A percentile compares a stretch with the other conserved stretches of the same genome.
Conservation (phyloP, 2,329 filamentous ascomycete genomes). For the Cercospora sp. region DNA sequence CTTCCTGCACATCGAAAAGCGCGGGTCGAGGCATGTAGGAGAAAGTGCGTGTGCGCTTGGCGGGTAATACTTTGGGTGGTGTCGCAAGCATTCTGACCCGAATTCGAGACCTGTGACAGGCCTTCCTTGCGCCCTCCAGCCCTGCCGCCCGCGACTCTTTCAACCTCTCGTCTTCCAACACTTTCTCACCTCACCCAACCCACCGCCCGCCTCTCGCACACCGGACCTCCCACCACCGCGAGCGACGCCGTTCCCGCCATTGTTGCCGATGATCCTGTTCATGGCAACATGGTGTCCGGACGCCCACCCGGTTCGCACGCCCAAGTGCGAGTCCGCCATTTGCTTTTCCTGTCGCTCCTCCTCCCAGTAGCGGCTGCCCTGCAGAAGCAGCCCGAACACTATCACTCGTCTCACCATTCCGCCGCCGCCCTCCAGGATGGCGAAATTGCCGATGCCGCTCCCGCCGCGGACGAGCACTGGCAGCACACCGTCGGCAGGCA, state of each 20-base stretch:
- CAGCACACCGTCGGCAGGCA: slow-evolving; percentile 28
- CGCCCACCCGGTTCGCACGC: slow-evolving; percentile 32
- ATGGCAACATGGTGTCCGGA: slow-evolving; percentile 38
- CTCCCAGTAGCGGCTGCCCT: slow-evolving; percentile 40
- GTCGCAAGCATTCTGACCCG: neutral
- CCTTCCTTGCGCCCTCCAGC: neutral
- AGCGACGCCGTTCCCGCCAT: neutral
- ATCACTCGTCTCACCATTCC: slow-evolving; percentile 17
- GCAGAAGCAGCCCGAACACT: slow-evolving; percentile 40
- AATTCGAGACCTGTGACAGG: neutral
- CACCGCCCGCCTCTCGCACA: neutral
- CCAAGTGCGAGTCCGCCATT: slow-evolving; percentile 32
- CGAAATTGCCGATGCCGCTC: slow-evolving; percentile 26
- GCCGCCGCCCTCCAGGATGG: slow-evolving; percentile 17
- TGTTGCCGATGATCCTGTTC: slow-evolving; percentile 13
- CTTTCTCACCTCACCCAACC: neutral
- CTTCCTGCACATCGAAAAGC: neutral
- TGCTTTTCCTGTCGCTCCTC: slow-evolving; percentile 35
- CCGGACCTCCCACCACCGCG: neutral
- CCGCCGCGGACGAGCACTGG: slow-evolving; percentile 26
- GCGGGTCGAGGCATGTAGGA: neutral
- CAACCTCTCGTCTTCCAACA: neutral
- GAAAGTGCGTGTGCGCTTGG: neutral
- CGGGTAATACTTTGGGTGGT: neutral
- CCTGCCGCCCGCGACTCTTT: neutral